Evolutionary conservation across 441 rosid species (phyloP).

Genomic region (Metrosideros polymorpha): DNA sequence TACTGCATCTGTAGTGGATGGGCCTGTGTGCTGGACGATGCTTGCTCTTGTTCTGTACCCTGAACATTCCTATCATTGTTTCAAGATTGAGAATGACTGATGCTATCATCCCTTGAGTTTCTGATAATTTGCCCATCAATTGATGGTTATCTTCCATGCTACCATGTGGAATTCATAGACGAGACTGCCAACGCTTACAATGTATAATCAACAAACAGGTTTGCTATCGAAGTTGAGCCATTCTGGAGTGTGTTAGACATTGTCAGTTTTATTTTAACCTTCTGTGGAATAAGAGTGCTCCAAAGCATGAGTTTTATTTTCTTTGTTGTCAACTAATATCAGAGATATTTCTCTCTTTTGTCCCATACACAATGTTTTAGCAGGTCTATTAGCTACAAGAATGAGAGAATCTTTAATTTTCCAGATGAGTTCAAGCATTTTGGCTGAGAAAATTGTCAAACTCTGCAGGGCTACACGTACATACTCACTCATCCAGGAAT

Average conservation of each 20-base stretch:
- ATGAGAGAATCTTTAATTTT: background rate
- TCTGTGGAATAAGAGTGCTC: background rate
- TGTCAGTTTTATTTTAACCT: background rate
- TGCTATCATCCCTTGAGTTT: background rate
- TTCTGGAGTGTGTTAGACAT: background rate
- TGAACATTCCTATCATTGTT: background rate
- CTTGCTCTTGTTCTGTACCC: background rate
- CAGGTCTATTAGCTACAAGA: background rate
- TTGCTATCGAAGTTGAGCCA: background rate
- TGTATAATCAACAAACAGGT: background rate
- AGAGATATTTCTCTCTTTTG: background rate
- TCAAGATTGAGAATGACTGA: background rate
- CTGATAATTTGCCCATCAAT: background rate
- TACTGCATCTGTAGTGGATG: background rate
- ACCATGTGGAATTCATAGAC: background rate
- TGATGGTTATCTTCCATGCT: background rate
- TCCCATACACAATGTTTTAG: background rate
- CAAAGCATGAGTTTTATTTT: background rate
- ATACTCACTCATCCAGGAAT: conserved; percentile 89
- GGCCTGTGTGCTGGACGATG: background rate
- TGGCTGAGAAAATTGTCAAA: background rate
- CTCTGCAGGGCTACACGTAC: conserved; percentile 71
- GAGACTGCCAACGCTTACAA: background rate
- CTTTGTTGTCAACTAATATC: background rate
- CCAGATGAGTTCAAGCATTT: background rate